Evolutionary conservation across 768 basidiomycete genomes (phyloP), one percentile per base, ranked within the genome.

Genomic region (Psilocybe tampanensis): DNA sequence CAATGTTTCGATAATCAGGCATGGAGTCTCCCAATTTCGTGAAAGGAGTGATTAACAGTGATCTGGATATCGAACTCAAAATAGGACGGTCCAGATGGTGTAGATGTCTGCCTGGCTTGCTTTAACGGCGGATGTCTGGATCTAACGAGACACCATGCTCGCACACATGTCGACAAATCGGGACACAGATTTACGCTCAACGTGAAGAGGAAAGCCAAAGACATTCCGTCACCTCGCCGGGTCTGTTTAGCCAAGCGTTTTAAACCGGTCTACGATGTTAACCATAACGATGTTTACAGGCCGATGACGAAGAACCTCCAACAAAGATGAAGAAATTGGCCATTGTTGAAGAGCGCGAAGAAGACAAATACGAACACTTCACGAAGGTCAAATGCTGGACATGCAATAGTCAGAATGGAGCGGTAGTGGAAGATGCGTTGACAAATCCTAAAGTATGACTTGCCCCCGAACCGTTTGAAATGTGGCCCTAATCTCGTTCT

Each of bases 1-100:
- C 94, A 95, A 57, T 99, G 96, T 68, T 99, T 98, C 69, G 95
- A 98, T 71, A 86, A 84, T 65, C 95, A 98, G 84, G 94, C 89
- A 26, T 56, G 70, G 66, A 48, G 47, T 24, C 4, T 24, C 34
- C 41, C 22, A 41, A 47, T 17, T 42, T 32, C 21, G 34, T 45
- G 17, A 12, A 45, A 15, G 9, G 4, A 4, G 3, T 19, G 18
- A n/a, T 39, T 39, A 3, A 39, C 36, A 39, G 13, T 47, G 47
- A n/a, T n/a, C n/a, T n/a, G n/a, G n/a, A n/a, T n/a, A n/a, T n/a
- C n/a, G n/a, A n/a, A n/a, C n/a, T n/a, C n/a, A n/a, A 50, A 56
- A 22, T 47, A 95, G 90, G 94, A 95, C 68, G 72, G 74, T 2
- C 79, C 86, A 0, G 72, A 78, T 12, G 96, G 96, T 6, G 75